These are phyloP conservation scores for Fraxinus floribunda DNA, from an alignment of 305 asterid genomes.

Conservation along the genomic window DNA sequence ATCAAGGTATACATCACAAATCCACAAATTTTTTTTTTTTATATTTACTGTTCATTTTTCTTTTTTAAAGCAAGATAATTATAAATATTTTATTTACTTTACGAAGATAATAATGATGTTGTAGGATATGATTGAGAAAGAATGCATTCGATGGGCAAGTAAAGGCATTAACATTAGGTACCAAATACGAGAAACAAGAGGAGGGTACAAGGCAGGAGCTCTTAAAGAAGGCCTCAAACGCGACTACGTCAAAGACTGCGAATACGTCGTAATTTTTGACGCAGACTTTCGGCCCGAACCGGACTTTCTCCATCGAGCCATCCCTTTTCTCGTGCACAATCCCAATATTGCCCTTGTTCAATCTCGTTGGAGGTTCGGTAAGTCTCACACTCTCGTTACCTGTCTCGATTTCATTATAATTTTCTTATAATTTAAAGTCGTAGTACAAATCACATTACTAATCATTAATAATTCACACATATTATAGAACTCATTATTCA, in stretches of 20 bases:
- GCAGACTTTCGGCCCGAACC: conserved; percentile 94
- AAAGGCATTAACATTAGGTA: conserved; percentile 68
- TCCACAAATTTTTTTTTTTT: background rate
- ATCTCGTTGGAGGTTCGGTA: conserved; percentile 89
- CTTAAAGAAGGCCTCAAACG: conserved; percentile 73
- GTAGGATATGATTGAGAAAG: conserved; percentile 86
- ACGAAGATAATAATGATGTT: background rate
- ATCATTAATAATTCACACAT: background rate
- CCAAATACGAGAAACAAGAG: conserved; percentile 66
- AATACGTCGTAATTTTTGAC: conserved; percentile 73
- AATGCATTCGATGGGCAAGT: conserved; percentile 79
- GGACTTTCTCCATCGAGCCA: conserved; percentile 66
- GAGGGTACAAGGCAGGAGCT: conserved; percentile 92
- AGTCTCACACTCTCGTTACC: background rate
- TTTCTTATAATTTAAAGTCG: background rate
- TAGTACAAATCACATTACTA: background rate
- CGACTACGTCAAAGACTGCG: conserved; percentile 69
- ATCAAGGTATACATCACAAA: conserved; percentile 52
- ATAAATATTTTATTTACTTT: no score
- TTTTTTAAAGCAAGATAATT: no score
- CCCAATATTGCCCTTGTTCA: conserved; percentile 75
- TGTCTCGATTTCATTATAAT: no score
- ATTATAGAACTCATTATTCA: background rate
- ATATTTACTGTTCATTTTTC: background rate
- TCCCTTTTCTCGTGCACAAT: conserved; percentile 72